Conservation (phyloP, 2,329 filamentous ascomycete genomes). For the Xylariales sp. region DNA sequence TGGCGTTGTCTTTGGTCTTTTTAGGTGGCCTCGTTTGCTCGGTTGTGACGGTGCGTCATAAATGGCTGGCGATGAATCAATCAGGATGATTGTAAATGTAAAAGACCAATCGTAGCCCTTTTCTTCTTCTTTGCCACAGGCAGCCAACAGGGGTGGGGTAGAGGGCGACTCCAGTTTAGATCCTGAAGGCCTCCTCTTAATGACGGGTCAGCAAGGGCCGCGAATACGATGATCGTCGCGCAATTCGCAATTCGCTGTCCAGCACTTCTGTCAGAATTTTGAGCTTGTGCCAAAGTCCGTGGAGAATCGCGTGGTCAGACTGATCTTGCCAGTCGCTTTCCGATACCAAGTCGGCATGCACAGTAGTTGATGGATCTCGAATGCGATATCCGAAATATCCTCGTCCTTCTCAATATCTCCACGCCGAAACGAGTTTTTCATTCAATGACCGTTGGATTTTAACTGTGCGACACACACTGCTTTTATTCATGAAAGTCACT, state of each 20-base stretch:
- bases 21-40: too few species aligned
- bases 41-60: constrained; percentile 17
- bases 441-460: neutral
- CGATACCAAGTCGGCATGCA: neutral
- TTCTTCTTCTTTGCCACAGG: constrained; percentile 25
- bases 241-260: constrained; percentile 15
- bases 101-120: constrained; percentile 2
- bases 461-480: constrained; percentile 24
- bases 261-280: constrained; percentile 9
- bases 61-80: constrained; percentile 29
- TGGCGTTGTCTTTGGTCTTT: constrained; percentile 1
- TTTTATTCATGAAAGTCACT: neutral
- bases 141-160: constrained; percentile 3
- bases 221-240: constrained; percentile 31
- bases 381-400: constrained; percentile 3
- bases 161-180: neutral
- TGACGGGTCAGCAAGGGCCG: constrained; percentile 20
- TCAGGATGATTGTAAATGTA: neutral
- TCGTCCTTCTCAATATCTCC: constrained; percentile 8
- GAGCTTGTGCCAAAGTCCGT: constrained; percentile 3
- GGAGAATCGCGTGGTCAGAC: constrained; percentile 9
- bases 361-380: constrained; percentile 3
- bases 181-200: neutral
- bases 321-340: constrained; percentile 3
- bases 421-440: neutral